Evolutionary conservation across 1,284 basidiomycete genomes (phyloP), one percentile per base, ranked within the genome.

Genomic region (Phellinidium pouzarii): DNA sequence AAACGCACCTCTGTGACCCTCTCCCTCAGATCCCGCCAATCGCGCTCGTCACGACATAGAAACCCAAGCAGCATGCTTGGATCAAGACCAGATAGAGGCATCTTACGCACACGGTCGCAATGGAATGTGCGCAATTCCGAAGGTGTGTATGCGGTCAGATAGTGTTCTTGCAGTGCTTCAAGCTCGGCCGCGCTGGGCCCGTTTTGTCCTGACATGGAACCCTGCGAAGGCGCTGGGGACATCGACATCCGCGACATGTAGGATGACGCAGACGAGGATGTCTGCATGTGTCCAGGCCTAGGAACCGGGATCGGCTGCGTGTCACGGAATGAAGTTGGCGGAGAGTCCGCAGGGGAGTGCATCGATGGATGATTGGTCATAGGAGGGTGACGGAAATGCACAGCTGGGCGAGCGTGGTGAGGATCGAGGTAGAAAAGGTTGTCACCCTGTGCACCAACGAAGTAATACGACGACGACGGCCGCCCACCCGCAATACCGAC

Each of bases 31-130:
- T 96, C 92, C 12, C 75, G 68, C 84, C 93, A 95, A 50, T 95
- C 92, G 19, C 68, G 72, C 67, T 93, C 87, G 63, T 89, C 80
- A 59, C 79, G 79, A 64, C 88, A 86, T 59, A 98, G 65, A 67
- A 99, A 97, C 14, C 94, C 94, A 50, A 98, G 75, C 7, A 99
- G 73, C 95, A 99, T 98, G 62, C 92, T 95, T 9, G 96, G 95
- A 65, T 98, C 95, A 49, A 99, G 70, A n/a, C 85, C 84, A 36
- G 82, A 81, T 44, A 98, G 70, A 0, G 88, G 87, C 90, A 98
- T 94, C 77, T 94, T 94, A 64, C 91, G 78, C 41, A 97, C 86
- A 19, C 87, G 82, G 23, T 97, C 94, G 65, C 92, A 94, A 67
- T 98, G 95, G 74, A 93, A 99, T 2, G 91, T 94, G 59, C 78